Evolutionary conservation across 2,329 filamentous ascomycete genomes (phyloP).

Genomic region (Exophiala lecanii-corni): DNA sequence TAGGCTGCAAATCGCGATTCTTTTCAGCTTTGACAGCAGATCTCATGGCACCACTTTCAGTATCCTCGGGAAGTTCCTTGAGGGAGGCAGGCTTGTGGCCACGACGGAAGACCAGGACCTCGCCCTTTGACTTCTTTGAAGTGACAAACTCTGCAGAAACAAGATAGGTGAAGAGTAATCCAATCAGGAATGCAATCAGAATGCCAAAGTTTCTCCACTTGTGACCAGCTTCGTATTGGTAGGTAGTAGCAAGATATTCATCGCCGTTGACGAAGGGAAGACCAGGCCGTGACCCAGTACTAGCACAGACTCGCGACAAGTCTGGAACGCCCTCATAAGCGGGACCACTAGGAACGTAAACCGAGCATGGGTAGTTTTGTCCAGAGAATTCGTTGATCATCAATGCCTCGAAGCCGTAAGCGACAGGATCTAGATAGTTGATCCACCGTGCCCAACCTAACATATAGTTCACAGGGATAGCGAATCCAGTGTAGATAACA

Average conservation of each 20-base stretch:
- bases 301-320: conserved; percentile 80
- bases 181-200: conserved; percentile 58
- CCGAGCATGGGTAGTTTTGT: conserved; percentile 53
- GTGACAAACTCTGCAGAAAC: conserved; percentile 29
- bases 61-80: conserved; percentile 24
- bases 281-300: conserved; percentile 56
- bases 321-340: conserved; percentile 58
- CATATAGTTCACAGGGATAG: conserved; percentile 57
- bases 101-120: conserved; percentile 32
- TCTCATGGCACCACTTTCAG: conserved; percentile 26
- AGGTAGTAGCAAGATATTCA: conserved; percentile 51
- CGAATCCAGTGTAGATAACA: conserved; percentile 65
- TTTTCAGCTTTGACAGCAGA: conserved; percentile 31
- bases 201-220: conserved; percentile 68
- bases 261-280: conserved; percentile 53
- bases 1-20: conserved; percentile 15
- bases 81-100: conserved; percentile 23
- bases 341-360: conserved; percentile 54
- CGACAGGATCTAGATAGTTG: conserved; percentile 61
- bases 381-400: conserved; percentile 56
- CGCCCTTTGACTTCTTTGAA: conserved; percentile 36
- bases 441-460: conserved; percentile 65
- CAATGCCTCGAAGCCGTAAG: conserved; percentile 62
- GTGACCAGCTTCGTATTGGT: conserved; percentile 54
- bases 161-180: conserved; percentile 44